Percentiles rank a stretch among this genome's conserved stretches.
These are phyloP conservation scores for Monosporascus sp. DNA, from an alignment of 2,329 filamentous ascomycete species.

Conservation along the genomic window DNA sequence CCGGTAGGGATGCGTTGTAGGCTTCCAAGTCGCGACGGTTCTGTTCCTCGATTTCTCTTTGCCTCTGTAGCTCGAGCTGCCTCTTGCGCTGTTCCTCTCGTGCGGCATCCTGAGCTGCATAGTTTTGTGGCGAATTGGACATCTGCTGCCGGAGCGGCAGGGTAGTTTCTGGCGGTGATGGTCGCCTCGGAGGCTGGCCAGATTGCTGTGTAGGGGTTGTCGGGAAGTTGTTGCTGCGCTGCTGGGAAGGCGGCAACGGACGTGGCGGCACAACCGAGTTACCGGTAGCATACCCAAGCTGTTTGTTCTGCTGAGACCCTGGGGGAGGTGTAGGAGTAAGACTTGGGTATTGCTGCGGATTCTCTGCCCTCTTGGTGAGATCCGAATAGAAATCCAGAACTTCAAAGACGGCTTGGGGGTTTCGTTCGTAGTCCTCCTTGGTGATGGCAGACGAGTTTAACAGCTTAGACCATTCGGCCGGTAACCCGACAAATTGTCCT, in stretches of 20 bases:
- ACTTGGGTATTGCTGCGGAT: slow-evolving; percentile 63
- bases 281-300: slow-evolving; percentile 54
- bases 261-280: slow-evolving; percentile 63
- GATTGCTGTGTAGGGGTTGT: slow-evolving; percentile 32
- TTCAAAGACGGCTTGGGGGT: slow-evolving; percentile 80
- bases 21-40: slow-evolving; percentile 73
- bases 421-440: slow-evolving; percentile 97
- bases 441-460: slow-evolving; percentile 95
- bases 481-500: slow-evolving; percentile 89
- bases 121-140: slow-evolving; percentile 52
- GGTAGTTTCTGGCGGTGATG: slow-evolving; percentile 37
- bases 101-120: slow-evolving; percentile 43
- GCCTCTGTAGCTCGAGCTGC: slow-evolving; percentile 54
- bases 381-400: slow-evolving; percentile 83
- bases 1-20: slow-evolving; percentile 85
- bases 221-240: slow-evolving; percentile 31
- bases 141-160: slow-evolving; percentile 53
- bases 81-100: slow-evolving; percentile 58
- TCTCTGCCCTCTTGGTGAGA: slow-evolving; percentile 69
- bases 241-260: slow-evolving; percentile 54
- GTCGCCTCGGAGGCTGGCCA: slow-evolving; percentile 35
- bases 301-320: slow-evolving; percentile 53
- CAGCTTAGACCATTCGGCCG: slow-evolving; percentile 94
- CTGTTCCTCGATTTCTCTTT: slow-evolving; percentile 58
- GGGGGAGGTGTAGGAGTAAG: slow-evolving; percentile 63